Base-by-base conservation (phyloP, 2,329 filamentous ascomycete genomes). In the Fusarium sp. region DNA sequence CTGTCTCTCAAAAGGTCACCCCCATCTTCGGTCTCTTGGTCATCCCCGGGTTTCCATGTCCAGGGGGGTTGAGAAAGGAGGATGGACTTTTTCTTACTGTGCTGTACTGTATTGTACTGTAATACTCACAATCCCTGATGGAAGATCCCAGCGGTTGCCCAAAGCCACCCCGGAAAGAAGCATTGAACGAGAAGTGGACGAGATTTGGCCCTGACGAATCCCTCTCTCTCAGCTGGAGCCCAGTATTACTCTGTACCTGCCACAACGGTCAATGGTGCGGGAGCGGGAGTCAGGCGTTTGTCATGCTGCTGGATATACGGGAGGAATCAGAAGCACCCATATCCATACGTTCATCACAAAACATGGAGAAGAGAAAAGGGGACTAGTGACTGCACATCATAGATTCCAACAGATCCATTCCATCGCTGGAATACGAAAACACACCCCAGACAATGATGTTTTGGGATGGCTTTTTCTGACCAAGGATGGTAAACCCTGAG, bases 401-500 rank as follows among this genome's bases (percentile, higher is more conserved):
- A 64, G 59, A 70, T 70, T 64, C 16, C 34, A 31, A 54, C 54
- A 62, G 40, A 44, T 54, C 51, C 20, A 64, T 69, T 70, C 67
- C 67, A 64, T 64, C 67, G 53, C 42, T 61, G 27, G 51, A 62
- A 69, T 70, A 68, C 67, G 67, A 69, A 58, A 55, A 64, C 60
- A 42, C 62, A 64, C 31, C 31, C 36, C 51, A 54, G 16, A 46
- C 42, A 46, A 6, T 27, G 20, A 31, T 64, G 67, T 64, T 69
- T 69, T 29, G 29, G 27, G 56, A 54, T 38, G 66, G 11, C 11
- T 33, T 40, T 40, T 40, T 40, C 20, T 8, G 38, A 40, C 38
- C 6, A 40, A 40, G 38, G 38, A 46, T 46, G 42, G 23, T 9
- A n/a, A 46, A 46, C 42, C 42, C 42, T 25, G 20, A 46, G 54